Evolutionary conservation across 306 rosid genomes (phyloP), one percentile per base, ranked within the genome.

Genomic region (Biancaea sappan): DNA sequence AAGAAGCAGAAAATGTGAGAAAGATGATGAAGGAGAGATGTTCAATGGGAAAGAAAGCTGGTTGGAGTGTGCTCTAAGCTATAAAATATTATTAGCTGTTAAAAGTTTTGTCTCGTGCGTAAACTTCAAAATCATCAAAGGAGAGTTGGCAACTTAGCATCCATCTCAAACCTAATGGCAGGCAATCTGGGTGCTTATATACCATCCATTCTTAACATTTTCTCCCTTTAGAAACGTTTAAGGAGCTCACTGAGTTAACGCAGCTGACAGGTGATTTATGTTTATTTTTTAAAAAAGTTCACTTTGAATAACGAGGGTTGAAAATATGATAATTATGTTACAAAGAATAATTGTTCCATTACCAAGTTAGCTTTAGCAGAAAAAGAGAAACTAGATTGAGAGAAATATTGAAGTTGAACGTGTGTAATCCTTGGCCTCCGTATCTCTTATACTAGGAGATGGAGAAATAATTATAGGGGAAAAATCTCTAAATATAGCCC

Each of bases 1-100:
- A 90, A 57, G 94, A 86, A 53, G 96, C 93, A 18, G 86, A 84
- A 74, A 83, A 72, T 37, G 89, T 85, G 56, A 88, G 98, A 76
- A 80, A 63, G 66, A 67, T 63, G 71, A 90, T 90, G 96, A 77
- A n/a, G n/a, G n/a, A n/a, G n/a, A n/a, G n/a, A n/a, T n/a, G n/a
- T n/a, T n/a, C n/a, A n/a, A n/a, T n/a, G n/a, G 84, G 78, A 70
- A 92, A 88, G 86, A 89, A 82, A 83, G 82, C 80, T 71, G 94
- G 91, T 47, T 88, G 91, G 92, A 90, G 94, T 77, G 66, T 68
- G 37, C 80, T 77, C 13, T 82, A 71, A 76, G 75, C 69, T 53
- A 24, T 11, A 25, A 4, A 10, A 16, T 26, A 13, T 43, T 22
- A 40, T 52, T 61, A 34, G 21, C 22, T 32, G 21, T 34, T 48